A percentile compares a stretch with the other conserved stretches of the same genome.
phyloP scores from a whole-genome alignment of 345 rosid genomes.

The Salix exigua region DNA sequence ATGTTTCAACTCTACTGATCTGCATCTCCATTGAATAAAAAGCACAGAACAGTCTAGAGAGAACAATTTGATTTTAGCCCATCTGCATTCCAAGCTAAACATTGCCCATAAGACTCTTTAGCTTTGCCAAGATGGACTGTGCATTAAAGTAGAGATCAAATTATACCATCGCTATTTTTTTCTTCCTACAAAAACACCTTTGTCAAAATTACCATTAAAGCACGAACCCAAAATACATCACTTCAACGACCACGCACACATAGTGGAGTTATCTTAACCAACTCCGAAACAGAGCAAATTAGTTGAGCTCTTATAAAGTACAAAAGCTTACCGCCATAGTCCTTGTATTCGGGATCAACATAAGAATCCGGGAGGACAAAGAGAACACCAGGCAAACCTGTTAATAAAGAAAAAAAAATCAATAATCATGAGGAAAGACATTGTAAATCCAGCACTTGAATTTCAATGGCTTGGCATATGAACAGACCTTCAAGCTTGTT shows the following conservation, averaged over 20 bases:
- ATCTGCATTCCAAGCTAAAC: constrained; percentile 46
- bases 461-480: background rate
- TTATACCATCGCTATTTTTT: background rate
- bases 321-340: constrained; percentile 73
- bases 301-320: background rate
- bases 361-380: constrained; percentile 94
- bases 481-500: constrained; percentile 78
- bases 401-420: background rate
- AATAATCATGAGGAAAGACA: background rate
- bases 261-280: background rate
- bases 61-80: constrained; percentile 27
- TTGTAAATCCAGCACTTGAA: background rate
- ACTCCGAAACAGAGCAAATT: too few relatives aligned
- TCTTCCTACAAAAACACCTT: background rate
- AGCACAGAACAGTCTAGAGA: constrained; percentile 7
- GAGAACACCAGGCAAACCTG: constrained; percentile 83
- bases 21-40: constrained; percentile 15
- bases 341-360: constrained; percentile 84
- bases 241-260: background rate
- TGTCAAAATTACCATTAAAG: background rate
- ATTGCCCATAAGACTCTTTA: constrained; percentile 17
- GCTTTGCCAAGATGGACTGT: constrained; percentile 36
- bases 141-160: background rate
- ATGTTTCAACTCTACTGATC: constrained; percentile 31
- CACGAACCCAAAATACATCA: background rate